Conservation (phyloP, 2,329 filamentous ascomycete species). For the Tolypocladium pustulatum region DNA sequence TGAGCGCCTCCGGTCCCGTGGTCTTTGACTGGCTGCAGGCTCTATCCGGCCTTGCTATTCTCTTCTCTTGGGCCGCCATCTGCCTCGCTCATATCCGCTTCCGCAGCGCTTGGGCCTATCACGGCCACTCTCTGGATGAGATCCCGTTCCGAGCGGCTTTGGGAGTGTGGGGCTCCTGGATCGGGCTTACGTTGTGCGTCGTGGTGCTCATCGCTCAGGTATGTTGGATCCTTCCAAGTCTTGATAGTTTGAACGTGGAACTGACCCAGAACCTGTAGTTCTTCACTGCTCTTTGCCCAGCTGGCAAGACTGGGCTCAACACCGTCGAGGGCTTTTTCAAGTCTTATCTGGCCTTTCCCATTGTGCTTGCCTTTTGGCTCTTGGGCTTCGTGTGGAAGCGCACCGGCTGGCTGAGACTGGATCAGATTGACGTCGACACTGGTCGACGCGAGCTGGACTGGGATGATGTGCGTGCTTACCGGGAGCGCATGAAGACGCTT, state of each 20-base stretch:
- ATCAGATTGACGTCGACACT: constrained; percentile 56
- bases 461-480: constrained; percentile 8
- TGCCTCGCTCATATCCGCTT: constrained; percentile 59
- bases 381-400: constrained; percentile 56
- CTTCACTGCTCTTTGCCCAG: constrained; percentile 35
- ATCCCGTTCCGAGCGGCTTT: constrained; percentile 51
- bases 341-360: constrained; percentile 39
- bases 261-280: constrained; percentile 20
- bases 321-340: constrained; percentile 42
- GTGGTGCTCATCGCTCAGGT: constrained; percentile 41
- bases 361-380: constrained; percentile 43
- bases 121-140: constrained; percentile 52
- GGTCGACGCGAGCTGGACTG: constrained; percentile 46
- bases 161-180: constrained; percentile 51
- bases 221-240: constrained; percentile 12
- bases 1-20: constrained; percentile 31
- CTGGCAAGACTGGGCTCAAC: constrained; percentile 16
- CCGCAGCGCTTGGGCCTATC: constrained; percentile 46
- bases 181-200: constrained; percentile 47
- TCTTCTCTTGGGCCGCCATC: constrained; percentile 58
- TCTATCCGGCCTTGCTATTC: constrained; percentile 49
- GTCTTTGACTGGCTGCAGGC: constrained; percentile 57
- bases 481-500: constrained; percentile 4
- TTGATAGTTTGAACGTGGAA: background rate
- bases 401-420: constrained; percentile 43